These are phyloP conservation scores for Amylostereum areolatum DNA, from an alignment of 1,284 basidiomycete genomes.

Conservation along the genomic window DNA sequence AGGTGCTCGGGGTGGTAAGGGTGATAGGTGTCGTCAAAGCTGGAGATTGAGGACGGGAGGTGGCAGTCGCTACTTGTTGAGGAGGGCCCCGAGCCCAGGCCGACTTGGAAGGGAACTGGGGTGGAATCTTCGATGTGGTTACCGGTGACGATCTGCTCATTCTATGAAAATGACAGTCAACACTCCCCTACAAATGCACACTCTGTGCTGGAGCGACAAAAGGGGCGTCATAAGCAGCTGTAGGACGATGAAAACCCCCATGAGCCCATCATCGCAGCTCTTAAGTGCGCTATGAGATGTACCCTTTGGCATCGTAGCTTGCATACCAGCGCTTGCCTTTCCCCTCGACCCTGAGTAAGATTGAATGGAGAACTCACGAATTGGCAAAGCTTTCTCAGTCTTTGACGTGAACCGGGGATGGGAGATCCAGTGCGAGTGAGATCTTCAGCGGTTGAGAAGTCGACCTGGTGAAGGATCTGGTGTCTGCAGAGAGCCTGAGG, in stretches of 20 bases:
- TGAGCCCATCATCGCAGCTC: too few species aligned
- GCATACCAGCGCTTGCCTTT: too few species aligned
- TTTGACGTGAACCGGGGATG: conserved; percentile 31
- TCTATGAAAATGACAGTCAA: conserved; percentile 32
- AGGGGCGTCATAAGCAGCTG: too few species aligned
- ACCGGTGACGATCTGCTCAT: conserved; percentile 81
- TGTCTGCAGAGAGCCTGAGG: too few species aligned
- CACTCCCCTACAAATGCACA: too few species aligned
- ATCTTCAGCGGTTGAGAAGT: too few species aligned
- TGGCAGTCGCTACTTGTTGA: conserved; percentile 45
- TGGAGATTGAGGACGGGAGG: conserved; percentile 72
- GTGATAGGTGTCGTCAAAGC: conserved; percentile 43
- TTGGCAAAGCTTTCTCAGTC: conserved; percentile 33
- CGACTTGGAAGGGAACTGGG: conserved; percentile 67
- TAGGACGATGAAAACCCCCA: too few species aligned
- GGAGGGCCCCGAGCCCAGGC: conserved; percentile 83
- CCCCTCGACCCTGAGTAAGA: too few species aligned
- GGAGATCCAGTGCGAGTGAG: conserved; percentile 42
- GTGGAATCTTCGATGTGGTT: conserved; percentile 61
- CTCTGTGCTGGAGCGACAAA: too few species aligned
- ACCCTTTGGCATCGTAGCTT: too few species aligned
- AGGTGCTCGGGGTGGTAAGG: conserved; percentile 29
- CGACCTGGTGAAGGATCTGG: too few species aligned
- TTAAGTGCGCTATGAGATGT: too few species aligned
- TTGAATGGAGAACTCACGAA: conserved; percentile 55